A percentile compares a stretch with the other conserved stretches of the same genome.
phyloP scores from a whole-genome alignment of 2,329 filamentous ascomycete species.

The Fonsecaea monophora region DNA sequence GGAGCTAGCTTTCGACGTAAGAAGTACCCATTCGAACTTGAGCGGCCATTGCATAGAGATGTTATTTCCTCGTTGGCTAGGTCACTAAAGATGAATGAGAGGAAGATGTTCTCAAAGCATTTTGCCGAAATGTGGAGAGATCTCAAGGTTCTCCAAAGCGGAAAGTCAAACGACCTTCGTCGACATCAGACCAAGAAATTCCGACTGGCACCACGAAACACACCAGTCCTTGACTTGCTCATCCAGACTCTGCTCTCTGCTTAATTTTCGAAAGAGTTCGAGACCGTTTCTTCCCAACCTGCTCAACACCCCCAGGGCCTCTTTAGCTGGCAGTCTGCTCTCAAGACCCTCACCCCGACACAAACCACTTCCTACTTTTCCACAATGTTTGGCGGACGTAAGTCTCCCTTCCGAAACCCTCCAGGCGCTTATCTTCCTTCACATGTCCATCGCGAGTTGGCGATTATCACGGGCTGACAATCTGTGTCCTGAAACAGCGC shows the following conservation, averaged over 20 bases:
- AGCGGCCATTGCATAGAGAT: background rate
- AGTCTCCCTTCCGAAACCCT: conserved; percentile 1
- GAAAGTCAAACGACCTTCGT: conserved; percentile 6
- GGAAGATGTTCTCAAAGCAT: background rate
- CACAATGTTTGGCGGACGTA: conserved; percentile 37
- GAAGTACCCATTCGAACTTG: background rate
- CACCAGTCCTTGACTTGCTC: background rate
- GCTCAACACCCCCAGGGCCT: background rate
- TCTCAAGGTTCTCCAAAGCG: background rate
- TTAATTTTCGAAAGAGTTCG: background rate
- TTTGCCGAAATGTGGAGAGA: background rate
- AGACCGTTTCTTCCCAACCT: background rate
- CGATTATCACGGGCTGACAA: background rate
- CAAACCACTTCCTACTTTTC: background rate
- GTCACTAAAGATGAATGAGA: background rate
- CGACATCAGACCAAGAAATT: background rate
- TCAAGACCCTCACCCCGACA: background rate
- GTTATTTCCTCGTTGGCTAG: background rate
- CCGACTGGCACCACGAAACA: background rate
- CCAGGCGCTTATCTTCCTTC: background rate
- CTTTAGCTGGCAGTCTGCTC: background rate
- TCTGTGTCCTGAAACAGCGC: conserved; percentile 15
- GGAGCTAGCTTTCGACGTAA: background rate
- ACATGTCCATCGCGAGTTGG: background rate
- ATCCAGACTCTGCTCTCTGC: background rate